Percentiles rank a stretch among this genome's conserved stretches.
Evolutionary conservation across 192 early-diverging fungal genomes (phyloP).

Genomic region (Coemansia sp.): DNA sequence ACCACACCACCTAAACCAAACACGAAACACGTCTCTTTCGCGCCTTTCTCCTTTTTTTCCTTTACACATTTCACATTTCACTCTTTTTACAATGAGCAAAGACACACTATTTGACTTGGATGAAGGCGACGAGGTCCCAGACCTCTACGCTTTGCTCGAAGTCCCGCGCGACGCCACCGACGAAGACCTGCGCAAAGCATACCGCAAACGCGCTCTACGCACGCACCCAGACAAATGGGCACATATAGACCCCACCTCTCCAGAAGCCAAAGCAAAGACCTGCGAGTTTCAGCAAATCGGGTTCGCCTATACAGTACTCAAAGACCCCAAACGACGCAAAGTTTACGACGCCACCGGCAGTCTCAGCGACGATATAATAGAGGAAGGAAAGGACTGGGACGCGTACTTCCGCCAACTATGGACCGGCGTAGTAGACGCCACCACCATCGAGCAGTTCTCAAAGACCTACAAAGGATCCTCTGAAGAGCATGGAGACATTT

Average conservation of each 20-base stretch:
- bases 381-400: constrained; percentile 70
- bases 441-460: constrained; percentile 74
- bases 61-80: neutral
- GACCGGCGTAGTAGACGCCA: constrained; percentile 66
- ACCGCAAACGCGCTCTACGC: constrained; percentile 79
- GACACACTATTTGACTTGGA: constrained; percentile 25
- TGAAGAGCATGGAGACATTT: constrained; percentile 72
- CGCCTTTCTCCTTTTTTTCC: neutral
- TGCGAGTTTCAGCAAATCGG: constrained; percentile 73
- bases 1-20: neutral
- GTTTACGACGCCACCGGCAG: constrained; percentile 79
- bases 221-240: constrained; percentile 93
- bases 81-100: constrained; percentile 18
- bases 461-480: constrained; percentile 72
- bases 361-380: constrained; percentile 55
- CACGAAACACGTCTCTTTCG: neutral
- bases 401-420: constrained; percentile 81
- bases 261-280: constrained; percentile 48
- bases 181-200: constrained; percentile 89
- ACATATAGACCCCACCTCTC: constrained; percentile 34
- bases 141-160: constrained; percentile 83
- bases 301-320: constrained; percentile 74
- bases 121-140: constrained; percentile 50
- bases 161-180: constrained; percentile 69
- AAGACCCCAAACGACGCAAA: constrained; percentile 61